Evolutionary conservation across 345 rosid genomes (phyloP), one percentile per base, ranked within the genome.

Genomic region (Eucalyptus shirleyi): DNA sequence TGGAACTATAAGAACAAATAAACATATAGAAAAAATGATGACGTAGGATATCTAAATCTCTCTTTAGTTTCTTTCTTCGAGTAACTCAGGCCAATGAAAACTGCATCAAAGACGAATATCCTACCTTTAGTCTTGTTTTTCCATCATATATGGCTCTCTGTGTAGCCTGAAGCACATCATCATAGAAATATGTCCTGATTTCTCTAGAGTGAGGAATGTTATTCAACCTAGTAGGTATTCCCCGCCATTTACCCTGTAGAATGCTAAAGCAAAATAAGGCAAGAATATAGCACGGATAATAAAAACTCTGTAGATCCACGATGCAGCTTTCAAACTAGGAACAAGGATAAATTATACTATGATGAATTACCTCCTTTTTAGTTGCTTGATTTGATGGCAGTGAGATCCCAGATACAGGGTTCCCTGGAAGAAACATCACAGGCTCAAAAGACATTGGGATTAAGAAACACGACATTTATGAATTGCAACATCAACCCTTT

Each of bases 171-270:
- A 96, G 94, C 87, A 97, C 98, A 94, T 97, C 99, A 47, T 95
- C 93, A 87, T 96, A 97, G 92, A 97, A 97, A 93, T 97, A 97
- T 69, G 92, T 92, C 91, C 99, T 94, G 90, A 97, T 96, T 91
- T 97, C 99, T 89, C 97, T 94, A 17, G 99, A 97, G 93, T 97
- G 99, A 91, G 99, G 99, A 92, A 96, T 93, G 89, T 97, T 97
- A 91, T 97, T 97, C 95, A 97, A 90, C 89, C 97, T 94, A 40
- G 98, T 97, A 12, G 99, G 99, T 91, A 97, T 96, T 91, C 99
- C 99, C 91, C 96, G 94, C 99, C 99, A 97, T 44, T 93, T 95
- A 62, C 92, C 97, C 99, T 96, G 95, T 67, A 94, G 89, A 91
- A 88, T 86, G 89, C 89, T 87, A 93, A 89, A 89, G 86, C 89